These are phyloP conservation scores for Nemania sp. DNA, from an alignment of 2,329 filamentous ascomycete genomes.

Conservation along the genomic window DNA sequence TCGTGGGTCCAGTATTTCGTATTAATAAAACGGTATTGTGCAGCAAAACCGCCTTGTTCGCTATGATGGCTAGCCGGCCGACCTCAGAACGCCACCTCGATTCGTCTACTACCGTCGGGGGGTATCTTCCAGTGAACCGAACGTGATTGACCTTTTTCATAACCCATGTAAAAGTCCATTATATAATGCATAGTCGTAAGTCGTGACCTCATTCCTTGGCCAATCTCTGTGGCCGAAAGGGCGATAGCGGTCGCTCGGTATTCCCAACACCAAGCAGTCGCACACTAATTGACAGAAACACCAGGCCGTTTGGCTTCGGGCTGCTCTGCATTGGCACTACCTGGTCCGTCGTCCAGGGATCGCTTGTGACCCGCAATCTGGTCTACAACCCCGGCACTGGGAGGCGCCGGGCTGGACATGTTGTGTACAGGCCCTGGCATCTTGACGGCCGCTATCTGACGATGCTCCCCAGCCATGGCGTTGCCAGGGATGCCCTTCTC, in stretches of 20 bases:
- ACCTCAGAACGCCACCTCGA: constrained; percentile 24
- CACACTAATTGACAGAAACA: constrained; percentile 24
- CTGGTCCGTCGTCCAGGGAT: constrained; percentile 30
- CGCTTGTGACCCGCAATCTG: constrained; percentile 37
- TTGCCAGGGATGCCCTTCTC: constrained; percentile 4
- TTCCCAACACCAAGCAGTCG: neutral
- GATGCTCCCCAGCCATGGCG: neutral
- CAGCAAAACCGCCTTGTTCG: constrained; percentile 3
- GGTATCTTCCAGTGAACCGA: constrained; percentile 5
- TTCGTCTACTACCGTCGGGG: constrained; percentile 6
- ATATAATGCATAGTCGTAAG: constrained; percentile 25
- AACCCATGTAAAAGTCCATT: constrained; percentile 5
- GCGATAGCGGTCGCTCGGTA: neutral
- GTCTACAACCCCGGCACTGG: constrained; percentile 36
- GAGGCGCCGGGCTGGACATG: constrained; percentile 36
- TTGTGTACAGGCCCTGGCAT: constrained; percentile 29
- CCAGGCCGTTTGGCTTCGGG: constrained; percentile 36
- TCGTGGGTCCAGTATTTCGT: constrained; percentile 9
- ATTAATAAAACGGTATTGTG: constrained; percentile 23
- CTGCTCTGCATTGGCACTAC: constrained; percentile 30
- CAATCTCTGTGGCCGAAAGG: neutral
- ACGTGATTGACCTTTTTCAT: constrained; percentile 3
- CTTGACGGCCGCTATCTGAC: constrained; percentile 12
- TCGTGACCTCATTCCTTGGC: constrained; percentile 20
- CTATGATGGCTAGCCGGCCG: constrained; percentile 5